phyloP scores from a whole-genome alignment of 495 filamentous ascomycete species.

The Lepraria neglecta region DNA sequence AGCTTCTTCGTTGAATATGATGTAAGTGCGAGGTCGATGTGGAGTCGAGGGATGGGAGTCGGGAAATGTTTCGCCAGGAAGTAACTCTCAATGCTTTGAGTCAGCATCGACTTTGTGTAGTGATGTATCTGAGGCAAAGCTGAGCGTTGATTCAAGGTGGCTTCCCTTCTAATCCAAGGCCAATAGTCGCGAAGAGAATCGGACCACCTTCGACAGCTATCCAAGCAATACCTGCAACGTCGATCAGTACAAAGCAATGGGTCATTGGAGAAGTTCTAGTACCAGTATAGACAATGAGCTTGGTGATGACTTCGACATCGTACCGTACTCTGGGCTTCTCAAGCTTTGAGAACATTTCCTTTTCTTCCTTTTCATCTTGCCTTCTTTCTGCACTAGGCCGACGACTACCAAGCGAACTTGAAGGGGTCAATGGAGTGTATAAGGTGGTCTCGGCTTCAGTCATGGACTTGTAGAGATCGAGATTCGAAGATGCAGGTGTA shows the following conservation, averaged over 20 bases:
- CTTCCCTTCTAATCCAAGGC: constrained; percentile 43
- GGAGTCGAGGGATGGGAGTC: background rate
- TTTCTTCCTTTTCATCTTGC: constrained; percentile 55
- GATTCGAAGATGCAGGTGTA: constrained; percentile 36
- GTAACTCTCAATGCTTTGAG: background rate
- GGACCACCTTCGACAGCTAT: constrained; percentile 63
- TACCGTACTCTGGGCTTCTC: constrained; percentile 87
- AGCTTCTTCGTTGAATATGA: too few relatives aligned
- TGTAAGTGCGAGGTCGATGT: too few relatives aligned
- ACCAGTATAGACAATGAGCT: constrained; percentile 93
- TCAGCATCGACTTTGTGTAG: background rate
- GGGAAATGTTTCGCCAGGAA: background rate
- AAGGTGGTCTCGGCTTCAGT: constrained; percentile 49
- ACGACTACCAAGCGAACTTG: constrained; percentile 30
- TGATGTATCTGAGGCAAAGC: background rate
- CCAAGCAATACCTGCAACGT: constrained; percentile 61
- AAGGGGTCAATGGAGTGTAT: constrained; percentile 36
- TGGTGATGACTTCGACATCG: constrained; percentile 95
- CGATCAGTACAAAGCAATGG: background rate
- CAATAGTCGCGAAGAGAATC: constrained; percentile 58
- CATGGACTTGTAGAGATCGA: constrained; percentile 61
- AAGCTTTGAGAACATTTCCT: constrained; percentile 77
- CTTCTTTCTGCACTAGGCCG: constrained; percentile 39
- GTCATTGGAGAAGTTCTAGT: constrained; percentile 31
- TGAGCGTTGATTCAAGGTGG: constrained; percentile 14